These are phyloP conservation scores for Clarireedia monteithiana DNA, from an alignment of 2,329 filamentous ascomycete species.

Conservation along the genomic window DNA sequence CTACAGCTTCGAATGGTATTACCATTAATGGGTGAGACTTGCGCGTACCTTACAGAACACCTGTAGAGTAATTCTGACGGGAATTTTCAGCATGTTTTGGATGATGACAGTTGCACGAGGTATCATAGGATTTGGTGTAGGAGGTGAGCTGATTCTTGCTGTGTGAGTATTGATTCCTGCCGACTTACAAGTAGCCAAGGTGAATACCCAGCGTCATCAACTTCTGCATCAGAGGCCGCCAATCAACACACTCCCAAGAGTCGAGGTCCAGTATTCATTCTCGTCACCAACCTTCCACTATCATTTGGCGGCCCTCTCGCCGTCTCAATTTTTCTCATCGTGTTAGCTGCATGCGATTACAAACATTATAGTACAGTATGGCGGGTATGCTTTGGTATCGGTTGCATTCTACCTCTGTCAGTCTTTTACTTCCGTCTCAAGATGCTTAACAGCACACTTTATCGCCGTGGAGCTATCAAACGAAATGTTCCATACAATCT, in stretches of 20 bases:
- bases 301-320: slow-evolving; percentile 35
- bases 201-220: slow-evolving; percentile 41
- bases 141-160: slow-evolving; percentile 27
- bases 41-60: background rate
- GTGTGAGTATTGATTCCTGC: too few relatives aligned
- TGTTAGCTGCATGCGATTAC: slow-evolving; percentile 32
- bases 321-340: slow-evolving; percentile 39
- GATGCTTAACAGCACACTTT: slow-evolving; percentile 44
- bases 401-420: slow-evolving; percentile 41
- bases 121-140: slow-evolving; percentile 39
- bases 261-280: slow-evolving; percentile 37
- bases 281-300: slow-evolving; percentile 38
- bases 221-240: slow-evolving; percentile 39
- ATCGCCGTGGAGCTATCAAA: slow-evolving; percentile 46
- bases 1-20: slow-evolving; percentile 36
- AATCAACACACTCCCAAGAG: slow-evolving; percentile 36
- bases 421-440: slow-evolving; percentile 49
- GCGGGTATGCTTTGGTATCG: slow-evolving; percentile 42
- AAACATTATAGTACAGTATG: slow-evolving; percentile 36
- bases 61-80: background rate
- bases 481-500: slow-evolving; percentile 41
- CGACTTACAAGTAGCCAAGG: slow-evolving; percentile 17
- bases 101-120: slow-evolving; percentile 43
- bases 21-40: slow-evolving; percentile 31
- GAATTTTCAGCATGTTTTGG: slow-evolving; percentile 38